Conservation (phyloP, 1,139 yeast genomes). For the Suhomyces guaymorum region DNA sequence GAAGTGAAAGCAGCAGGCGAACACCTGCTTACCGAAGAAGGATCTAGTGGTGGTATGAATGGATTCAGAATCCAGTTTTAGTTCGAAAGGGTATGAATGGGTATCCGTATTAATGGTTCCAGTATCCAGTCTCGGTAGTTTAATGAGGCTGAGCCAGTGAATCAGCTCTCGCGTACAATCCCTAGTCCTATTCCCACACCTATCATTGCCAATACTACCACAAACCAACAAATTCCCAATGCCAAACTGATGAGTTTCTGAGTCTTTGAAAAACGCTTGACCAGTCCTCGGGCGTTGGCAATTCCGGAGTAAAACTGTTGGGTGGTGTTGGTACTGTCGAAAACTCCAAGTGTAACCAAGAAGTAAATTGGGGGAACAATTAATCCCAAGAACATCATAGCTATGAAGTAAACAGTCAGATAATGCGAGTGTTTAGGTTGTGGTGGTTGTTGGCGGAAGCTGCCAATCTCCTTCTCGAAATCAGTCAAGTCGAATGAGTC, state of each 20-base stretch:
- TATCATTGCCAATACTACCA: constrained; percentile 39
- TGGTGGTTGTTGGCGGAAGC: constrained; percentile 3
- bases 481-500: constrained; percentile 12
- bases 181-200: constrained; percentile 43
- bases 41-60: too few species aligned
- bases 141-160: neutral
- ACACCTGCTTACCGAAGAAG: too few species aligned
- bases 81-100: neutral
- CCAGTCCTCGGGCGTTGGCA: constrained; percentile 16
- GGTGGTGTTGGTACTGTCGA: constrained; percentile 28
- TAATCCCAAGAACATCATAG: constrained; percentile 33
- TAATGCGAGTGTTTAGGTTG: constrained; percentile 3
- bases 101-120: neutral
- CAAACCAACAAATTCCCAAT: constrained; percentile 38
- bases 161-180: constrained; percentile 3
- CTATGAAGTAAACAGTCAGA: constrained; percentile 6
- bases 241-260: constrained; percentile 37
- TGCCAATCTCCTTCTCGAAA: constrained; percentile 13
- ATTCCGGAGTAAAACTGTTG: constrained; percentile 24
- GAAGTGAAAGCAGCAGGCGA: too few species aligned
- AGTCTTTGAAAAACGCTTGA: constrained; percentile 27
- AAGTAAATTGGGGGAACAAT: constrained; percentile 40
- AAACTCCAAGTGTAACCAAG: constrained; percentile 33
- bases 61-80: too few species aligned
- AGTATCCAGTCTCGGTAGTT: neutral